A percentile compares a stretch with the other conserved stretches of the same genome.
phyloP scores from a whole-genome alignment of 1,284 basidiomycete species.

The Rhodofomes roseus region DNA sequence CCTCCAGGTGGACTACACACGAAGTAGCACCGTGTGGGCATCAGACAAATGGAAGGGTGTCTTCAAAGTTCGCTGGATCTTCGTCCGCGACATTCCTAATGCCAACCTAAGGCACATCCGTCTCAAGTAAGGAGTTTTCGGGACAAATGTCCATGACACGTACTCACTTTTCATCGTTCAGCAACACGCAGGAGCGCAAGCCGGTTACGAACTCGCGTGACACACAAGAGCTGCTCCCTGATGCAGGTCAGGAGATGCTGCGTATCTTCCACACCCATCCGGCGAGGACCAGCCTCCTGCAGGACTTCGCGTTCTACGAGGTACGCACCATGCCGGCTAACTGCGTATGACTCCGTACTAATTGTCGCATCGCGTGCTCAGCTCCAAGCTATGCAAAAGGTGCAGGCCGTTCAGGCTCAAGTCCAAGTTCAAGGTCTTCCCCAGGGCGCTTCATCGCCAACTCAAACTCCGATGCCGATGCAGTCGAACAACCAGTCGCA shows the following conservation, averaged over 20 bases:
- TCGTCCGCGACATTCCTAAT: conserved; percentile 92
- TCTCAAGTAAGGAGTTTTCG: conserved; percentile 54
- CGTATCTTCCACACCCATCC: conserved; percentile 91
- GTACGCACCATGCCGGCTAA: conserved; percentile 34
- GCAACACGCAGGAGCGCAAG: conserved; percentile 94
- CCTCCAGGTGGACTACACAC: conserved; percentile 71
- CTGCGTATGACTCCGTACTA: conserved; percentile 5
- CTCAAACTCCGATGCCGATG: conserved; percentile 21
- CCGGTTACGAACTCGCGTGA: conserved; percentile 94
- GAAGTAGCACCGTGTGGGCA: conserved; percentile 92
- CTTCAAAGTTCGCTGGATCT: conserved; percentile 94
- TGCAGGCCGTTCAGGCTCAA: conserved; percentile 38
- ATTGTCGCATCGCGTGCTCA: conserved; percentile 24
- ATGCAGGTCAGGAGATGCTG: conserved; percentile 92
- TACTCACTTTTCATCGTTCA: conserved; percentile 33
- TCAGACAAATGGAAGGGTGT: conserved; percentile 99
- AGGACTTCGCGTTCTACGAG: conserved; percentile 94
- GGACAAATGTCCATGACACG: conserved; percentile 2
- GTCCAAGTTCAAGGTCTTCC: conserved; percentile 26
- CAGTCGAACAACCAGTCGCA: conserved; percentile 26
- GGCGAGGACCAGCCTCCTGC: conserved; percentile 85
- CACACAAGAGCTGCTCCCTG: conserved; percentile 89
- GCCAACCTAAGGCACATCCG: conserved; percentile 81
- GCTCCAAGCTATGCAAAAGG: conserved; percentile 79
- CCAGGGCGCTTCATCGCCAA: conserved; percentile 37